These are phyloP conservation scores for Schizophyllum amplum DNA, from an alignment of 1,284 basidiomycete genomes.

Conservation along the genomic window DNA sequence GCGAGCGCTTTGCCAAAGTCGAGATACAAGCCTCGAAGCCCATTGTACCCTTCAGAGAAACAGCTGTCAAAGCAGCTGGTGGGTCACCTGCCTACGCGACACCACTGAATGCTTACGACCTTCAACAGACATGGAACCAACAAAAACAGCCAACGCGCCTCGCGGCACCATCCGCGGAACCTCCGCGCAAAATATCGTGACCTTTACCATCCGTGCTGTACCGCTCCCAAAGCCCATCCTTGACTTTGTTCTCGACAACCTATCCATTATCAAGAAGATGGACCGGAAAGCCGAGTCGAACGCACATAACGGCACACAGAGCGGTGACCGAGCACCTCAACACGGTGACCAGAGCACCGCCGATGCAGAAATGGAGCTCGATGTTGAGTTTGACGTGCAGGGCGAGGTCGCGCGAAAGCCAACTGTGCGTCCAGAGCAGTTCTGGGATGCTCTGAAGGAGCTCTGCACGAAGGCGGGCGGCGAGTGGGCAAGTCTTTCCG, in stretches of 20 bases:
- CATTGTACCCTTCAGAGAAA: constrained; percentile 97
- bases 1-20: constrained; percentile 90
- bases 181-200: constrained; percentile 66
- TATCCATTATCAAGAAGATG: constrained; percentile 25
- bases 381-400: constrained; percentile 39
- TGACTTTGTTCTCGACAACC: constrained; percentile 73
- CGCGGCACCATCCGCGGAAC: constrained; percentile 76
- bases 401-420: constrained; percentile 55
- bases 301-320: too few relatives aligned
- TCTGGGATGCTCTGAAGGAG: constrained; percentile 70
- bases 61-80: constrained; percentile 78
- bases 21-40: constrained; percentile 92
- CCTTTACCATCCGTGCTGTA: constrained; percentile 77
- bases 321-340: background rate
- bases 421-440: constrained; percentile 65
- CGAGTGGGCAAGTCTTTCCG: constrained; percentile 71
- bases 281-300: constrained; percentile 4
- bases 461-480: constrained; percentile 64
- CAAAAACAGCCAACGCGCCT: constrained; percentile 64
- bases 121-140: constrained; percentile 76
- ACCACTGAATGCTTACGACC: constrained; percentile 5
- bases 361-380: constrained; percentile 27
- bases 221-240: constrained; percentile 69
- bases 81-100: constrained; percentile 5
- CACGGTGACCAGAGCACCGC: constrained; percentile 17